Base-by-base conservation (phyloP, 768 basidiomycete species). In the Pleurotus djamor region DNA sequence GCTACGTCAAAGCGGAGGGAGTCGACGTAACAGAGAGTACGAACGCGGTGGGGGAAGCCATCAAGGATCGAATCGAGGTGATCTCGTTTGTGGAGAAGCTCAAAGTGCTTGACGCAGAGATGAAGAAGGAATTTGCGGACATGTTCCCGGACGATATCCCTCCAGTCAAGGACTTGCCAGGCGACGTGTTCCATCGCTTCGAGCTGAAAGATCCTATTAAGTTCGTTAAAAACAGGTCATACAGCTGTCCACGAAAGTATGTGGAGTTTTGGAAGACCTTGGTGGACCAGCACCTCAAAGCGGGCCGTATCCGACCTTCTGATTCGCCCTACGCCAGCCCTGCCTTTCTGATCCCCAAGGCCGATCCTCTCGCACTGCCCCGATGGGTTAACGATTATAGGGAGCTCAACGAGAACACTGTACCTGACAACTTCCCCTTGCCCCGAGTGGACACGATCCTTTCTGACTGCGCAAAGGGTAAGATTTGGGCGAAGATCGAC, bases 381-480 rank as follows among this genome's bases (percentile, higher is more conserved):
- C 59, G 61, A 0, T 71, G 67, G 73, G 69, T 75, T 0, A 74
- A 72, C 34, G 64, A 75, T 14, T 74, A 65, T 44, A 57, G 67
- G 0, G 0, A 47, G 0, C 37, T 76, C 0, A 75, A 74, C 37
- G 45, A 59, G 0, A 71, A 70, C 45, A 71, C 65, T 0, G 48
- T 71, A 0, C 48, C 61, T 0, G 68, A 73, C 59, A 52, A 54
- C 0, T 66, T 66, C 44, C 68, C 66, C 0, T 48, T 73, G 10
- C 73, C 71, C 0, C 61, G 61, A 0, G 63, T 76, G 21, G 69
- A 70, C 47, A 62, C 69, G 17, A 72, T 75, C 14, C 57, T 75
- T 0, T 52, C 65, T 1, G 73, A 77, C 50, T 75, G 72, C 58
- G 71, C 67, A 0, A 71, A 72, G 48, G 76, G 76, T 0, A 70